These are phyloP conservation scores for Pouteria glomerata DNA, from an alignment of 148 eudicot genomes.

Conservation along the genomic window DNA sequence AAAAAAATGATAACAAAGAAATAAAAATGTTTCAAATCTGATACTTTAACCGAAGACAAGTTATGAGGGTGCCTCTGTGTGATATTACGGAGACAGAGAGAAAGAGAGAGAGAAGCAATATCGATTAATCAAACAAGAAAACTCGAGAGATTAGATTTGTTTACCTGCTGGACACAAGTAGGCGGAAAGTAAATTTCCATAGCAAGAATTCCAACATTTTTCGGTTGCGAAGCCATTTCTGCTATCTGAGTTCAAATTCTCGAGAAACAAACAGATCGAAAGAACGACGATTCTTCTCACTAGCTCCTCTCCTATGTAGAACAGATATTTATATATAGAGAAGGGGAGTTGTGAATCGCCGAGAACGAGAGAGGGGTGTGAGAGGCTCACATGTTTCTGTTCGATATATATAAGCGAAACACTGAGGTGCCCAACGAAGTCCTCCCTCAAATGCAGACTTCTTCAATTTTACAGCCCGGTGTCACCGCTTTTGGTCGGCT, in stretches of 20 bases:
- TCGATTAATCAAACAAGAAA: not conserved
- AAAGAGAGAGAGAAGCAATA: not conserved
- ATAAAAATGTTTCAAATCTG: not conserved
- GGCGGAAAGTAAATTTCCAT: constrained; percentile 98
- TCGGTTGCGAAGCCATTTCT: constrained; percentile 34
- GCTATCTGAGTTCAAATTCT: not conserved
- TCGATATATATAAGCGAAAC: constrained; percentile 14
- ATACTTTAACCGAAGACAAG: not conserved
- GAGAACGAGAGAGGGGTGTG: not conserved
- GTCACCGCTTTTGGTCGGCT: not conserved
- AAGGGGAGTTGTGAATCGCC: constrained; percentile 15
- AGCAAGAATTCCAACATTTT: constrained; percentile 95
- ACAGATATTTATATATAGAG: constrained; percentile 14
- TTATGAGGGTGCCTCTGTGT: no score
- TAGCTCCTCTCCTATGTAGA: not conserved
- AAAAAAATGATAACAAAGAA: not conserved
- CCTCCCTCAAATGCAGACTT: constrained; percentile 2
- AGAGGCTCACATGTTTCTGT: constrained; percentile 3
- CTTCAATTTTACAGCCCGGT: not conserved
- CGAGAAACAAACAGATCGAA: constrained; percentile 13
- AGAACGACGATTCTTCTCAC: not conserved
- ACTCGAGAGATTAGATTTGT: not conserved
- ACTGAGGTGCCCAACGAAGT: constrained; percentile 2
- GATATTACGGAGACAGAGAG: not conserved
- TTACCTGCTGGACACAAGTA: constrained; percentile 87